Percentiles rank a stretch among this genome's conserved stretches.
Evolutionary conservation across 179 eudicot genomes (phyloP).

Genomic region (Silene vulgaris): DNA sequence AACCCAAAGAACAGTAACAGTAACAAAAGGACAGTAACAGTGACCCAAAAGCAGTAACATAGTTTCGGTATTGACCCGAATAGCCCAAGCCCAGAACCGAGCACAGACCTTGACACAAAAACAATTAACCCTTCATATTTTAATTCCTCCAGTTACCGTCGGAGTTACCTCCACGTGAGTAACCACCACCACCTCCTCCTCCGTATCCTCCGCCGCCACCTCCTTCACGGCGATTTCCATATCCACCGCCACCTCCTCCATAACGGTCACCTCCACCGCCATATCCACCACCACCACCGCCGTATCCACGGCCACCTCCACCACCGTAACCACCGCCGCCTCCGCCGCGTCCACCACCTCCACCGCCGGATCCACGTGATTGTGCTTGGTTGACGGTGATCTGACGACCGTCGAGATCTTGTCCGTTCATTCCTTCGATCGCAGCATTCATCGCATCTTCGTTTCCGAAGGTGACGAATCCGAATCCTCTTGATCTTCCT

Average conservation of each 20-base stretch:
- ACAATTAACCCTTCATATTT: too few species aligned
- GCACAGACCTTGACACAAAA: background rate
- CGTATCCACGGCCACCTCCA: slow-evolving; percentile 11
- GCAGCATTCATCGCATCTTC: slow-evolving; percentile 65
- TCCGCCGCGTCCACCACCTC: slow-evolving; percentile 40
- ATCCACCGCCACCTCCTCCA: slow-evolving; percentile 27
- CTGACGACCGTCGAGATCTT: slow-evolving; percentile 66
- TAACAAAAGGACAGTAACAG: slow-evolving; percentile 5
- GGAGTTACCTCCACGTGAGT: background rate
- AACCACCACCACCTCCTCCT: background rate
- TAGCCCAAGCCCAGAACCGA: background rate
- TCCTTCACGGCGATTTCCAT: slow-evolving; percentile 28
- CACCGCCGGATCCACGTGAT: slow-evolving; percentile 68
- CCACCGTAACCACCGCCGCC: slow-evolving; percentile 21
- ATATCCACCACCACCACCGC: slow-evolving; percentile 30
- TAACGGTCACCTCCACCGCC: slow-evolving; percentile 37
- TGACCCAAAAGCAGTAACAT: slow-evolving; percentile 14
- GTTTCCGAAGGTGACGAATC: slow-evolving; percentile 64
- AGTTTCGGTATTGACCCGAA: slow-evolving; percentile 3
- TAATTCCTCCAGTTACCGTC: slow-evolving; percentile 10
- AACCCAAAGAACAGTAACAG: background rate
- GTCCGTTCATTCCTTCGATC: slow-evolving; percentile 70
- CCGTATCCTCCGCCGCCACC: slow-evolving; percentile 34
- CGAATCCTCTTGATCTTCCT: slow-evolving; percentile 87
- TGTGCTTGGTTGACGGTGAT: slow-evolving; percentile 96